Evolutionary conservation across 1,284 basidiomycete genomes (phyloP), one percentile per base, ranked within the genome.

Genomic region (Tremellales sp.): DNA sequence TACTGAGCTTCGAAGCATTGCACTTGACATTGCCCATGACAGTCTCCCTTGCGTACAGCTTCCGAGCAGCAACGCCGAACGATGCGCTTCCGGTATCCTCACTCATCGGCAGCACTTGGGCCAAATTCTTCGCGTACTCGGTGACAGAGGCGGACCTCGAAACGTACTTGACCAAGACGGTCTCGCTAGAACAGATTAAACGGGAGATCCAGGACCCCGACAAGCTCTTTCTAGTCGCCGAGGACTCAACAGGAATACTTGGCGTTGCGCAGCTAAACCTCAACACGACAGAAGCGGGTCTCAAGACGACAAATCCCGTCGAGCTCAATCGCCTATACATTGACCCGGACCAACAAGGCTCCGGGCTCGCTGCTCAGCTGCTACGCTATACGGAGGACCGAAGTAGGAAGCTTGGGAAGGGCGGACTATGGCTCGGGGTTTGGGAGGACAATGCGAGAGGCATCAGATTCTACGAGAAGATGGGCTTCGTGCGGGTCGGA

Each of bases 341-440:
- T 4, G 52, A 61, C 21, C 41, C 43, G 2, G 35, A 36, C 6
- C 39, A 59, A 11, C 68, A 69, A 39, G 68, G 68, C 1, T 45
- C 41, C 0, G 67, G 67, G 0, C 46, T 66, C 0, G 61, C 64
- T 3, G 11, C 27, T 8, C 3, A 26, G 1, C 49, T 71, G 12
- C 46, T 71, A 33, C 45, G 37, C 2, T 31, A 12, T 4, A 56
- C 56, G 11, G 45, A 65, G 13, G 43, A 36, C 11, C 10, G 53
- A 13, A 51, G 56, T 5, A 49, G 48, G 31, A 26, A 55, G 31
- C 17, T 54, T 40, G 66, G 62, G 11, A 49, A 29, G 24, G 40
- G 51, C 29, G 51, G 54, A 22, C 45, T 62, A 3, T 70, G 64
- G 64, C 50, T 70, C 4, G 66, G 68, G 3, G 64, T 62, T 8